Evolutionary conservation across 495 filamentous ascomycete genomes (phyloP).

Genomic region (Aspergillus coremiiformis): DNA sequence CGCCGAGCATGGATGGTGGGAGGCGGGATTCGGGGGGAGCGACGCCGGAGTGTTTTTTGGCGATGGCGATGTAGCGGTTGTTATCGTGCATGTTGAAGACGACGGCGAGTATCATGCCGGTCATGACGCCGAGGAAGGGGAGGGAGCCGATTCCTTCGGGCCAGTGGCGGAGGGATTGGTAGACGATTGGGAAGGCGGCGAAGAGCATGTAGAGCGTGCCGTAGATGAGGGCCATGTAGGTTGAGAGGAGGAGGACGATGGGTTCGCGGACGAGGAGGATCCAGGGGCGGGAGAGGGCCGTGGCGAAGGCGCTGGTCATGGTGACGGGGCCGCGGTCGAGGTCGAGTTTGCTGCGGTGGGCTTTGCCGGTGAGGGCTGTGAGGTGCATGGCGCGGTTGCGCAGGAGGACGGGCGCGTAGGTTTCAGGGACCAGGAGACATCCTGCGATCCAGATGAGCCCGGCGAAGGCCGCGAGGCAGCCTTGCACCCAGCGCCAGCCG

Average conservation of each 20-base stretch:
- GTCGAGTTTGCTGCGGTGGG: constrained; percentile 46
- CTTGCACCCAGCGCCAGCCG: constrained; percentile 59
- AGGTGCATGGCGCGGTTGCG: constrained; percentile 41
- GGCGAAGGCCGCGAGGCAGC: constrained; percentile 22
- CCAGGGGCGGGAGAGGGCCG: constrained; percentile 34
- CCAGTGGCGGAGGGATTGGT: constrained; percentile 49
- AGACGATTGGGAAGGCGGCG: constrained; percentile 67
- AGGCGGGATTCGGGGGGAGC: constrained; percentile 36
- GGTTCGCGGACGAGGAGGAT: constrained; percentile 59
- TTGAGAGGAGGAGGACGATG: constrained; percentile 48
- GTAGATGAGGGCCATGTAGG: constrained; percentile 63
- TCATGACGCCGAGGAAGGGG: constrained; percentile 63
- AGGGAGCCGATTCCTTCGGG: constrained; percentile 53
- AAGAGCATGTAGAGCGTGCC: constrained; percentile 71
- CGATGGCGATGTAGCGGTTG: constrained; percentile 25
- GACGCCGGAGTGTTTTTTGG: constrained; percentile 15
- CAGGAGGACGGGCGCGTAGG: constrained; percentile 54
- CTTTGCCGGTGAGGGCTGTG: constrained; percentile 45
- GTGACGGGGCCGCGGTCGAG: constrained; percentile 27
- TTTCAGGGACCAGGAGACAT: constrained; percentile 48
- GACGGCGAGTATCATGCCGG: constrained; percentile 61
- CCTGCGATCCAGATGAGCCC: constrained; percentile 25
- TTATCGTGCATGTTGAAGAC: constrained; percentile 29
- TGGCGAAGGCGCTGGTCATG: constrained; percentile 32
- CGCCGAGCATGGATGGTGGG: constrained; percentile 26